Evolutionary conservation across 352 stramenopile genomes (phyloP).

Genomic region (Globisporangium nunn): DNA sequence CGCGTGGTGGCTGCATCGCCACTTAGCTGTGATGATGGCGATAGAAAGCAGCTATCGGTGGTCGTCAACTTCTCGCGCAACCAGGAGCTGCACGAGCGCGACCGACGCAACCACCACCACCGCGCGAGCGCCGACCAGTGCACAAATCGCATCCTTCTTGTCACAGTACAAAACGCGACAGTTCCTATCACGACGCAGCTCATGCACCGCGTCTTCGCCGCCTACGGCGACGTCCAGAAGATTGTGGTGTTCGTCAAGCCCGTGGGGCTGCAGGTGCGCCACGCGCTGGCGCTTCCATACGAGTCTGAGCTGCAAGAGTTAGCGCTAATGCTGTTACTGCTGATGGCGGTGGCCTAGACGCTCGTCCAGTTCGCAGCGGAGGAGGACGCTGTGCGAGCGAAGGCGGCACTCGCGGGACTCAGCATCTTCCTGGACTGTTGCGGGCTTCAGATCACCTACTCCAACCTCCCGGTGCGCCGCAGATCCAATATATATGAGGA

Average conservation of each 20-base stretch:
- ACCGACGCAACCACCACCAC: constrained; percentile 4
- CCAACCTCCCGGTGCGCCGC: constrained; percentile 34
- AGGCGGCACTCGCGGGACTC: constrained; percentile 39
- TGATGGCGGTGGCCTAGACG: constrained; percentile 9
- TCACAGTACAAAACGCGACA: constrained; percentile 62
- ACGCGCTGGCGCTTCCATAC: too few species aligned
- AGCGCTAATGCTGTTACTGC: too few species aligned
- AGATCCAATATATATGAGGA: too few species aligned
- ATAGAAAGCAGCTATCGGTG: neutral
- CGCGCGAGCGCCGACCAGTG: constrained; percentile 3
- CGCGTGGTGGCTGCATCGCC: constrained; percentile 15
- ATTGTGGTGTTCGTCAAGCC: constrained; percentile 58
- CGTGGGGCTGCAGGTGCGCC: constrained; percentile 25
- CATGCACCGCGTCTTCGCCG: constrained; percentile 37
- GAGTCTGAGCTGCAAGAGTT: too few species aligned
- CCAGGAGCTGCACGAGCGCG: constrained; percentile 42
- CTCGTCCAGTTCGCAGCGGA: constrained; percentile 43
- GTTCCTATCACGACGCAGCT: constrained; percentile 53
- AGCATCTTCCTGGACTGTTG: constrained; percentile 59
- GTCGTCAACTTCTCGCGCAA: constrained; percentile 49
- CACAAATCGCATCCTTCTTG: constrained; percentile 51
- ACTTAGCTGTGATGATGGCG: neutral
- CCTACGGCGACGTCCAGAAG: constrained; percentile 49
- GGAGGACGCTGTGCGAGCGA: constrained; percentile 34
- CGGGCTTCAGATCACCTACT: constrained; percentile 52